Percentiles rank a stretch among this genome's conserved stretches.
Conservation (phyloP, 169 alveolate species). For the Plasmodium adleri region DNA sequence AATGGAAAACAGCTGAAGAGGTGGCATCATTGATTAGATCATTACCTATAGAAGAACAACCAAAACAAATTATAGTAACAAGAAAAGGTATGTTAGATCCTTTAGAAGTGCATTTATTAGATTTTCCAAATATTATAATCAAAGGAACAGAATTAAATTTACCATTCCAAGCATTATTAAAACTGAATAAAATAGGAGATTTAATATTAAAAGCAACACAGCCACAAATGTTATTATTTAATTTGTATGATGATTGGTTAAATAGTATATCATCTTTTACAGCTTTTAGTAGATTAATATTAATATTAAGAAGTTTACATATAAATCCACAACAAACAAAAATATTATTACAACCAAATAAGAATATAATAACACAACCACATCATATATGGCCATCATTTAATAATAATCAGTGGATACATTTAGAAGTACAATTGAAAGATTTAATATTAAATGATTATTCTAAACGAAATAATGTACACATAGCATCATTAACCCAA, state of each 20-base stretch:
- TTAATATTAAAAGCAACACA: constrained; percentile 99
- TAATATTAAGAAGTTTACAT: constrained; percentile 98
- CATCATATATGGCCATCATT: constrained; percentile 99
- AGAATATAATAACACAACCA: constrained; percentile 95
- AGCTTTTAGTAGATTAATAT: constrained; percentile 97
- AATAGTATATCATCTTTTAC: constrained; percentile 97
- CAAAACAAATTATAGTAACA: constrained; percentile 99
- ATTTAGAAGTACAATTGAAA: constrained; percentile 98
- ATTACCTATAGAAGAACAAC: constrained; percentile 99
- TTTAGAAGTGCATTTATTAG: constrained; percentile 99
- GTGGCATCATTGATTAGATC: constrained; percentile 99
- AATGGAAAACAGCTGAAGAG: constrained; percentile 99
- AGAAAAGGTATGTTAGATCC: constrained; percentile 99
- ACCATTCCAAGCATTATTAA: constrained; percentile 99
- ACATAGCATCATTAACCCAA: constrained; percentile 98
- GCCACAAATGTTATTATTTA: constrained; percentile 99
- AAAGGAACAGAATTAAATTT: constrained; percentile 99
- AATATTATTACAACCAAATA: constrained; percentile 97
- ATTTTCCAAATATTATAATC: constrained; percentile 99
- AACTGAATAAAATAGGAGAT: constrained; percentile 99
- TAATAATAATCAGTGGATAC: constrained; percentile 99
- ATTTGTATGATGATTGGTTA: constrained; percentile 99
- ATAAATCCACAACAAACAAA: constrained; percentile 99
- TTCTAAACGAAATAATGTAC: constrained; percentile 98
- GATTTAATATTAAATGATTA: constrained; percentile 99